Evolutionary conservation across 75 land plant species (phyloP), one percentile per base, ranked within the genome.

Genomic region (Pinus albicaulis): DNA sequence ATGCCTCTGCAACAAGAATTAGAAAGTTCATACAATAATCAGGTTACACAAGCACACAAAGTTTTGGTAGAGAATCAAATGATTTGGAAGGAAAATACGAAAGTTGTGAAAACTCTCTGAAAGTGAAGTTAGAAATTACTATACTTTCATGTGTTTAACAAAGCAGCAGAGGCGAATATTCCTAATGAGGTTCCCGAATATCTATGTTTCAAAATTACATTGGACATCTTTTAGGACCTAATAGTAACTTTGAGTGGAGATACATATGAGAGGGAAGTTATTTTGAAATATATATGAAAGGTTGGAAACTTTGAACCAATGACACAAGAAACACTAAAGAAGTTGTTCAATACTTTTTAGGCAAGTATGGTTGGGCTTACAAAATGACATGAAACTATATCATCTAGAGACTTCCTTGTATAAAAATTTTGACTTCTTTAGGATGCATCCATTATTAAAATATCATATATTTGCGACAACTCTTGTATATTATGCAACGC

Each of bases 281-380:
- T 93, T 48, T 74, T 96, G 73, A 90, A 96, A 34, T 94, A 93
- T 81, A 82, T 96, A 16, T 61, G 82, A n/a, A 93, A 87, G 99
- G 99, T 93, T 55, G 99, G 99, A 0, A 90, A 89, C 41, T 92
- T 96, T 79, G 99, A 94, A 75, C 99, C 99, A 23, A 56, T 89
- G 20, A 92, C 98, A 53, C 72, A 92, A 13, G 89, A 87, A 55
- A 83, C 91, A 12, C 88, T 34, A 96, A 94, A 77, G 94, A 94
- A 82, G 99, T 98, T n/a, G 99, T 96, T 8, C 88, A 82, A 76
- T 82, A 91, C 55, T 96, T 76, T 73, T 80, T 96, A 38, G 81
- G 84, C 12, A 71, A 84, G 38, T 88, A 94, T 77, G 98, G 98
- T 3, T 94, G 95, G 98, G 99, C 95, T 12, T 96, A 94, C 80